Conservation (phyloP, 208 protist species). For the Leishmania amazonensis region DNA sequence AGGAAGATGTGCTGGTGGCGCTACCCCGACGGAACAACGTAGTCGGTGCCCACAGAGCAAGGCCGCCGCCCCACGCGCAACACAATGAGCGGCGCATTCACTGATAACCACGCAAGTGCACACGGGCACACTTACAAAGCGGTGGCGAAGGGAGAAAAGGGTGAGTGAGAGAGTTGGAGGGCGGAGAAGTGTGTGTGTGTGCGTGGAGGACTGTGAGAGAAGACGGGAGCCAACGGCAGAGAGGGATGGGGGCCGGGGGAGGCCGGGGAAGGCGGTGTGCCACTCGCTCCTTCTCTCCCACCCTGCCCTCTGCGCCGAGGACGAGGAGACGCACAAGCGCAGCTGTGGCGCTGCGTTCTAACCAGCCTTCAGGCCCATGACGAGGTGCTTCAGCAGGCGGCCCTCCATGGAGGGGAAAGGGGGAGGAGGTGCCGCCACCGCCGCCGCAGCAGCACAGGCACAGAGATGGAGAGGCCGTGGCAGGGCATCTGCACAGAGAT, state of each 20-base stretch:
- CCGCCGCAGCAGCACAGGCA: neutral
- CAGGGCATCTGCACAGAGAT: neutral
- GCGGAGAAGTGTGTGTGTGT: neutral
- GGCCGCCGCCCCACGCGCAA: slow-evolving; percentile 5
- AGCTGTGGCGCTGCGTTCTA: neutral
- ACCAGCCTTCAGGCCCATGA: neutral
- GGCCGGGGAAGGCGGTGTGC: neutral
- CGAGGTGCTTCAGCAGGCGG: neutral
- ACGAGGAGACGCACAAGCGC: neutral
- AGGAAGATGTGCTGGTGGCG: neutral
- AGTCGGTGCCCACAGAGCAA: neutral
- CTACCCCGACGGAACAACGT: neutral
- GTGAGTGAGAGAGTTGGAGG: neutral
- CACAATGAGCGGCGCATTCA: slow-evolving; percentile 18
- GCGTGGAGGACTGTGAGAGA: neutral
- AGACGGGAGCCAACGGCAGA: neutral
- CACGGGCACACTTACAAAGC: neutral
- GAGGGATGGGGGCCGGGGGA: neutral
- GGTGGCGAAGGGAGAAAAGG: neutral
- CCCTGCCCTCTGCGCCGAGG: neutral
- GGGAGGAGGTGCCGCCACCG: neutral
- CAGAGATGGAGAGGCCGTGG: neutral
- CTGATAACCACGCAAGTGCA: neutral
- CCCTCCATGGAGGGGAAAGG: neutral
- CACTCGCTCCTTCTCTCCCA: neutral